phyloP scores from a whole-genome alignment of 805 yeast species.

The Candida pini region DNA sequence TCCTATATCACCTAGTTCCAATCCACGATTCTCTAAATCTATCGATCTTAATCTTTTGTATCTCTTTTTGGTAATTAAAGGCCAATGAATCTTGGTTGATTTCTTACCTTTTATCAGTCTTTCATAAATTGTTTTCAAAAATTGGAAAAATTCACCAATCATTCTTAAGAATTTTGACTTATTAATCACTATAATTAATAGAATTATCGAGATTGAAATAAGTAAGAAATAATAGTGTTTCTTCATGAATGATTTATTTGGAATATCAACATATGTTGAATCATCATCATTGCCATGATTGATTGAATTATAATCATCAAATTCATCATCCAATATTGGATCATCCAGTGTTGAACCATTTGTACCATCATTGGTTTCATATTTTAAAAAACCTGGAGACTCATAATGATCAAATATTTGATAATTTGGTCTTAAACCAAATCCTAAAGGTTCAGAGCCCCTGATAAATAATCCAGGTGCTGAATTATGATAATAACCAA shows the following conservation, averaged over 20 bases:
- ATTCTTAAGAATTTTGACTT: constrained; percentile 15
- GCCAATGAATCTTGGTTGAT: constrained; percentile 18
- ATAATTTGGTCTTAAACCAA: constrained; percentile 39
- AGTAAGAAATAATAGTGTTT: constrained; percentile 10
- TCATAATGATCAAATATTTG: constrained; percentile 16
- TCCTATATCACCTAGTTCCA: constrained; percentile 15
- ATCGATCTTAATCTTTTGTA: constrained; percentile 21
- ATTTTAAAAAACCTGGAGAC: constrained; percentile 15
- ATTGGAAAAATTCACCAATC: constrained; percentile 14
- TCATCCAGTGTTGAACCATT: constrained; percentile 7
- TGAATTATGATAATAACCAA: constrained; percentile 46
- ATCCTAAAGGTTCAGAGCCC: constrained; percentile 48
- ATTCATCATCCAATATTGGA: background rate
- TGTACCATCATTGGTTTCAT: constrained; percentile 25
- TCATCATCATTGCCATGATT: constrained; percentile 20
- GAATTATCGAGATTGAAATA: constrained; percentile 2
- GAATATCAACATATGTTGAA: constrained; percentile 39
- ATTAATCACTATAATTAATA: constrained; percentile 9
- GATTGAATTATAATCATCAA: background rate
- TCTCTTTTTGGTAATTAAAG: constrained; percentile 12
- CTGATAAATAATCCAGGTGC: constrained; percentile 40
- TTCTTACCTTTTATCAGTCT: constrained; percentile 3
- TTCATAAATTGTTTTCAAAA: constrained; percentile 8
- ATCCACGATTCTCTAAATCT: constrained; percentile 11
- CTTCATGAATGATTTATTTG: constrained; percentile 29